phyloP scores from a whole-genome alignment of 2,329 filamentous ascomycete genomes.

The Orbilia blumenaviensis region DNA sequence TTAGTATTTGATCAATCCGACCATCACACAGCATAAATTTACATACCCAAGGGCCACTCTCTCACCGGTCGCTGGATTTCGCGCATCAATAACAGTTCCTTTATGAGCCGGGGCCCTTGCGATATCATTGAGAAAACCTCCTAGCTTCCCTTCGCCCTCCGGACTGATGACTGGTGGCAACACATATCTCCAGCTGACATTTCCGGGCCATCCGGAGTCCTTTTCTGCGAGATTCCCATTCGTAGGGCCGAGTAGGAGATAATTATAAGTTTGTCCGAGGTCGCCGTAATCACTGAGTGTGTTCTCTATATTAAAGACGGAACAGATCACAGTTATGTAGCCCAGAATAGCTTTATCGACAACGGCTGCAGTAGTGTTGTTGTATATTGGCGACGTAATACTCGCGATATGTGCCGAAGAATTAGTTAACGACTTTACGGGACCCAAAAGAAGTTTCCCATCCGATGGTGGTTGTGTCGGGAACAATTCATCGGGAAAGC shows the following conservation, averaged over 20 bases:
- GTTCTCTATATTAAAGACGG: conserved; percentile 39
- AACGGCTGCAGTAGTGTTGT: conserved; percentile 48
- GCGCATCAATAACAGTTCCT: conserved; percentile 32
- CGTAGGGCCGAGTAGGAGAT: conserved; percentile 31
- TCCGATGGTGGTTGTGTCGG: conserved; percentile 9
- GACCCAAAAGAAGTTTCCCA: conserved; percentile 26
- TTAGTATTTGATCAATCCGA: neutral
- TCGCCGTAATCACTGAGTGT: conserved; percentile 31
- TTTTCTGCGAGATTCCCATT: conserved; percentile 22
- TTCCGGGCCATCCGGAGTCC: conserved; percentile 45
- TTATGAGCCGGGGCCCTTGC: neutral
- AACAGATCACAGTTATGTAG: conserved; percentile 42
- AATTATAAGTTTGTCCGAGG: conserved; percentile 38
- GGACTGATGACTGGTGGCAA: conserved; percentile 32
- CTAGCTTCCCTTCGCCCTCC: conserved; percentile 27
- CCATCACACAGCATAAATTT: neutral
- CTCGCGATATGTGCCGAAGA: conserved; percentile 32
- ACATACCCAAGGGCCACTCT: conserved; percentile 43
- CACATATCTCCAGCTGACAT: conserved; percentile 50
- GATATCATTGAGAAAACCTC: conserved; percentile 33
- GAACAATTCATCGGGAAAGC: conserved; percentile 44
- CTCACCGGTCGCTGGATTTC: conserved; percentile 30
- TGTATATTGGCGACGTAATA: conserved; percentile 43
- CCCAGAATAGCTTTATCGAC: conserved; percentile 41
- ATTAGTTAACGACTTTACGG: conserved; percentile 38